Percentiles rank a stretch among this genome's conserved stretches.
These are phyloP conservation scores for Trichoderma sp. DNA, from an alignment of 2,329 filamentous ascomycete species.

Conservation along the genomic window DNA sequence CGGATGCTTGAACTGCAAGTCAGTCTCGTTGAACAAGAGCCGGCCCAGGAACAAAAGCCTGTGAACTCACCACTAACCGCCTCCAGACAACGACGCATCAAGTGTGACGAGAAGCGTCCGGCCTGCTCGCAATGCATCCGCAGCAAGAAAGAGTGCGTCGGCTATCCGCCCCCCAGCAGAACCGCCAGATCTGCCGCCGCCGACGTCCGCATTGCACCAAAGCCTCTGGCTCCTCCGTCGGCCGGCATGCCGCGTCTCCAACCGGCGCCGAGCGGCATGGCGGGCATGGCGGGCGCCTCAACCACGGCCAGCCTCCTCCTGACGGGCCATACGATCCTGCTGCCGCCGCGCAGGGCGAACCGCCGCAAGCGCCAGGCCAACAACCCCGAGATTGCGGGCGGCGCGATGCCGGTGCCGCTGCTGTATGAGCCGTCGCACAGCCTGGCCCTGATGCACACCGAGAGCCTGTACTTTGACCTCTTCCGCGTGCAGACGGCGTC, in stretches of 20 bases:
- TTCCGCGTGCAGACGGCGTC: slow-evolving; percentile 63
- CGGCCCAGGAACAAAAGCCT: not conserved
- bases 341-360: slow-evolving; percentile 39
- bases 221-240: slow-evolving; percentile 36
- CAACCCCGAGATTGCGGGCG: not conserved
- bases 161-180: slow-evolving; percentile 61
- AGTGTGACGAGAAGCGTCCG: slow-evolving; percentile 66
- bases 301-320: slow-evolving; percentile 26
- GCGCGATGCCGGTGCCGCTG: slow-evolving; percentile 36
- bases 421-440: slow-evolving; percentile 47
- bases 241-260: not conserved
- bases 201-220: slow-evolving; percentile 54
- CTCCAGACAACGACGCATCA: slow-evolving; percentile 60
- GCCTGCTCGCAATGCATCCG: slow-evolving; percentile 61
- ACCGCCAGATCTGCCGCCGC: slow-evolving; percentile 49
- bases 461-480: slow-evolving; percentile 62
- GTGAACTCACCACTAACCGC: not conserved
- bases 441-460: slow-evolving; percentile 53
- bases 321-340: slow-evolving; percentile 27
- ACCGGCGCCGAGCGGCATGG: not conserved
- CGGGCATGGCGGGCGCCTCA: slow-evolving; percentile 21
- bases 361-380: slow-evolving; percentile 24
- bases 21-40: slow-evolving; percentile 38
- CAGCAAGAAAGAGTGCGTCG: slow-evolving; percentile 59
- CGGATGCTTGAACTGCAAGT: slow-evolving; percentile 70